Evolutionary conservation across 306 rosid genomes (phyloP), one percentile per base, ranked within the genome.

Genomic region (Malus fusca): DNA sequence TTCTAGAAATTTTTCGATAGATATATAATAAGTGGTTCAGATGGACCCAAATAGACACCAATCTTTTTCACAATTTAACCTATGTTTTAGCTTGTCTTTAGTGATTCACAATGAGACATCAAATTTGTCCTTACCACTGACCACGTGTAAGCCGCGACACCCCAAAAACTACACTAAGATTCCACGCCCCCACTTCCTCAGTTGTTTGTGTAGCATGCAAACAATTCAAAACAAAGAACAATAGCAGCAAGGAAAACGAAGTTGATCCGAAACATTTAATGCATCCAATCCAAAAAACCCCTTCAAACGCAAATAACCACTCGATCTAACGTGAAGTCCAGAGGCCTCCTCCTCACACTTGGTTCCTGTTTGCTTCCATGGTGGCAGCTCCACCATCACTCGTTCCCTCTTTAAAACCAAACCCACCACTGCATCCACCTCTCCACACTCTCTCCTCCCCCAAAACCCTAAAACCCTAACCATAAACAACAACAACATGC

Each of bases 121-220:
- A 40, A 78, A 68, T 21, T 71, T 63, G 55, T 53, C 30, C 62
- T 28, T 28, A 7, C 19, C 64, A 43, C n/a, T 5, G 21, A 5
- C 15, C 85, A 89, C 94, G 92, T 91, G 93, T 86, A 81, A 75
- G 77, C 74, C 35, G 22, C 65, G 78, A 77, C 6, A 40, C 87
- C 87, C 86, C 75, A 69, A 21, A 75, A 28, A 79, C 42, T 56
- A 73, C 53, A 17, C 40, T 15, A 48, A 31, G n/a, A 80, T n/a
- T 67, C 85, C 83, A 69, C 80, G 81, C 69, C 62, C 72, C 66
- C 72, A 64, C 37, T 55, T 75, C 77, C 46, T 46, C 31, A 1
- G 12, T 10, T 48, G 11, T 69, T 10, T 25, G 6, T 5, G 31
- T 42, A 55, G 67, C 51, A 71, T 25, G 59, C 81, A 78, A 82